Evolutionary conservation across 306 rosid genomes (phyloP), one percentile per base, ranked within the genome.

Genomic region (Nissolia schottii): DNA sequence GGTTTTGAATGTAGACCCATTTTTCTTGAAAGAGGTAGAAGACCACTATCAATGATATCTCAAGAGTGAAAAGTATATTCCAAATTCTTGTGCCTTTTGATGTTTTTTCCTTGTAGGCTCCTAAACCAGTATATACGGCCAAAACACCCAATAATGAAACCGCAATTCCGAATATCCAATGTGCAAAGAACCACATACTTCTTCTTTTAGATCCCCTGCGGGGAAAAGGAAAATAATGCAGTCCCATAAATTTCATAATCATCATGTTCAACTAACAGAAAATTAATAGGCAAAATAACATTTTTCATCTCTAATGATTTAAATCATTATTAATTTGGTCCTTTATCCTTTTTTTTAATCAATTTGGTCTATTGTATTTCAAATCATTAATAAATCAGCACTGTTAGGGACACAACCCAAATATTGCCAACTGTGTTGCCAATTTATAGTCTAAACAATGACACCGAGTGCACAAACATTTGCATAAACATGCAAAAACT

Each of bases 21-120:
- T 88, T 93, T 79, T 93, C 97, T 88, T 93, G 98, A 49, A 90
- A 79, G n/a, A 93, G 97, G 84, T 93, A 93, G 78, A 85, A 69
- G 63, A 93, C 78, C 38, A 85, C 81, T 57, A 90, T 20, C 48
- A 84, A 71, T 67, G 83, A 64, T n/a, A 93, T 68, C 50, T 93
- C 79, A 74, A 76, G 73, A 13, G 96, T 87, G 85, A 93, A 87
- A 78, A 90, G 76, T 70, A 86, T 77, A 35, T 74, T 78, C 97
- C 98, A 90, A 75, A 70, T 25, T 78, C 23, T 64, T 59, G 83
- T 85, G 10, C 82, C 72, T 84, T 83, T 83, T 61, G 98, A 85
- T 61, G 97, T 87, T 82, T 87, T 90, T 51, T 85, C 89, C 8
- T 87, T 83, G 76, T 87, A 93, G 32, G 96, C 98, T 67, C 51